Evolutionary conservation across 1,284 basidiomycete species (phyloP), one percentile per base, ranked within the genome.

Genomic region (Athelia psychrophila): DNA sequence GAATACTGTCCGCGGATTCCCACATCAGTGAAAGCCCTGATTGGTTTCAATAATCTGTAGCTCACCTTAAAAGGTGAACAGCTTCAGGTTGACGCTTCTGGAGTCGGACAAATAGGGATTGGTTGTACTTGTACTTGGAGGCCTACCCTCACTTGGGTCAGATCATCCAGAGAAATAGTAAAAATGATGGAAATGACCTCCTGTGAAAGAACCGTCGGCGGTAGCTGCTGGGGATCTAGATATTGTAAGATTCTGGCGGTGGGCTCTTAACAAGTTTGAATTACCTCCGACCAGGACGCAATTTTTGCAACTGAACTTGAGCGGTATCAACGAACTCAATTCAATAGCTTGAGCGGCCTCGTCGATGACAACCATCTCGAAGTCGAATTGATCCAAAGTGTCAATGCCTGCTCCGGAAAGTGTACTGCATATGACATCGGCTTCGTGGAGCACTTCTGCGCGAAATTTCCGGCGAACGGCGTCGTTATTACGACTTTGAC

Each of bases 321-420:
- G 76, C 35, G 97, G 97, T 56, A 99, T 99, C 53, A 99, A 72
- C n/a, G 95, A 93, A 63, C 92, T 95, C 52, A 98, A 78, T 69
- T 99, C 97, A 46, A 98, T 91, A 3, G 95, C 91, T 70, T 99
- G 97, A 1, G 96, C 96, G 1, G 97, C 97, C 69, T 99, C 97
- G 64, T 99, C 97, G 58, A 99, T 97, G 63, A 99, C 88, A 56
- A 99, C 85, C 67, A 97, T 93, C 61, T 98, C 95, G 64, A 98
- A 98, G 50, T 95, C 90, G 59, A 93, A 85, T 15, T 84, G 77
- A 52, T 90, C 84, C 47, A 99, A 76, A 50, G 83, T 81, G 38
- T 98, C 95, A 61, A 98, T 93, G 2, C 96, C 97, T 6, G 95
- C 82, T 27, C 95, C 95, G 2, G 94, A 93, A 6, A 99, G 78